Evolutionary conservation across 768 basidiomycete species (phyloP), one percentile per base, ranked within the genome.

Genomic region (Agaricus bisporus): DNA sequence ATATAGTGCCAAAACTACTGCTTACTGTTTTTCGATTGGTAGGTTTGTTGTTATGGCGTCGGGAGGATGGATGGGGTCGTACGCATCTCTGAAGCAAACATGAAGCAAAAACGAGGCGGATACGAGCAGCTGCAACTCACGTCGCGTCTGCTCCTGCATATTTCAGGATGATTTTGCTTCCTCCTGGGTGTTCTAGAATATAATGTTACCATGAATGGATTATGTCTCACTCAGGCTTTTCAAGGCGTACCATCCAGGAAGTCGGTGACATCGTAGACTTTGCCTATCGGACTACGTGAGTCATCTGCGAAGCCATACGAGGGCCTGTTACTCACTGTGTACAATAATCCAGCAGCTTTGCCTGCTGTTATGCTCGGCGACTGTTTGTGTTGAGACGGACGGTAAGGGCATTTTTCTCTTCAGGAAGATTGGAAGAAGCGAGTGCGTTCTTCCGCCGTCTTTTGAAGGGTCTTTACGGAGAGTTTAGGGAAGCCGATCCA

Each of bases 111-210:
- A 45, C 17, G 5, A n/a, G 11, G 47, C 29, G 38, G 46, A 14
- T n/a, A 47, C 36, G 4, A 66, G 3, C 41, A 36, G 22, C 15
- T 15, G 15, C 15, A 22, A 54, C 87, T 38, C 65, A 89, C 83
- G 87, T 95, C 35, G 91, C 91, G 64, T 93, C 93, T 64, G 84
- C 86, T 20, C 94, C 94, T 1, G 88, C 91, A 61, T 93, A 91
- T 64, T 91, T 90, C 50, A 95, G 66, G 45, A 94, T 86, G 60
- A 94, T 89, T 63, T 81, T 86, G 63, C 83, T 83, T 11, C 92
- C 92, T 29, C 91, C 90, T 77, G 61, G 53, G 45, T 55, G 41
- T 62, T 46, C 28, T 49, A 50, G 35, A 45, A 18, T 17, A 17
- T 10, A 39, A 9, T 22, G 37, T 49, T 17, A 45, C 20, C n/a